Evolutionary conservation across 805 yeast species (phyloP), one percentile per base, ranked within the genome.

Genomic region (Lipomyces sp.): DNA sequence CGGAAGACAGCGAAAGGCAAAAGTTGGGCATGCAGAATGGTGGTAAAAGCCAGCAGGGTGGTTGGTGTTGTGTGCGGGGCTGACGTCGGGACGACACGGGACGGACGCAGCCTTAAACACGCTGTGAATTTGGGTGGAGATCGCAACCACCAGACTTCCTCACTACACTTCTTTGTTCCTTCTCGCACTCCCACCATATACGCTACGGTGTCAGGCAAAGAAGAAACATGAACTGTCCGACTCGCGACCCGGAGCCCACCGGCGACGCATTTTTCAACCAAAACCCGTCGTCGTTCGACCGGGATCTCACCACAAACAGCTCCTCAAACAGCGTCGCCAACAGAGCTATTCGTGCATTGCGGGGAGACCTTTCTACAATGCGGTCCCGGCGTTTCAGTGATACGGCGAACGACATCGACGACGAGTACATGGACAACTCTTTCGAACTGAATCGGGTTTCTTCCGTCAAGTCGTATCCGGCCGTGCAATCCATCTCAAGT

Each of bases 161-260:
- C n/a, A n/a, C n/a, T n/a, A n/a, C n/a, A n/a, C n/a, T n/a, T n/a
- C n/a, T n/a, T n/a, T n/a, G n/a, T n/a, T n/a, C n/a, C n/a, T n/a
- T n/a, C n/a, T n/a, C n/a, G n/a, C n/a, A n/a, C n/a, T n/a, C n/a
- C n/a, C n/a, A n/a, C n/a, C n/a, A n/a, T n/a, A n/a, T n/a, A n/a
- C n/a, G n/a, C n/a, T n/a, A n/a, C n/a, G n/a, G n/a, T n/a, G n/a
- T n/a, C n/a, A n/a, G n/a, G n/a, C n/a, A n/a, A n/a, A n/a, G n/a
- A n/a, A n/a, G n/a, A n/a, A n/a, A n/a, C n/a, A 39, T 49, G 45
- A 44, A 49, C 21, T 43, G 45, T 31, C 53, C 47, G 39, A 37
- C 52, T 16, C 46, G 64, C 39, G 67, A 63, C 45, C 65, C 65
- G 19, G 65, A 63, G 36, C 66, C 66, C 5, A 26, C 47, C 16